Conservation (phyloP, 1,284 basidiomycete species). For the Meira nashicola region DNA sequence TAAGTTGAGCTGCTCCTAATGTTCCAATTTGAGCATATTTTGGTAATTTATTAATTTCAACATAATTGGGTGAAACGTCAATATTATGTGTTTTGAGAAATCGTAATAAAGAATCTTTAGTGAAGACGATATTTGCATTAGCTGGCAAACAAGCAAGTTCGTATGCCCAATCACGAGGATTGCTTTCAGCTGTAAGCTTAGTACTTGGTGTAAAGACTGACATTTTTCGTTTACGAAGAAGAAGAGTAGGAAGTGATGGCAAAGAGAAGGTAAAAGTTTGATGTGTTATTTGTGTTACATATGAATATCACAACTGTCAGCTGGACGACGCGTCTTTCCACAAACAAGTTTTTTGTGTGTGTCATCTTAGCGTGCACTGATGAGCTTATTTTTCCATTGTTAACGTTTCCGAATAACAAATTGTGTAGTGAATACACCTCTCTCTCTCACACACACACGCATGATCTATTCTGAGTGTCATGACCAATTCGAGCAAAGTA, state of each 20-base stretch:
- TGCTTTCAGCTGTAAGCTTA: slow-evolving; percentile 30
- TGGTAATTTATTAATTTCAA: slow-evolving; percentile 37
- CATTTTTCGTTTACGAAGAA: too few relatives aligned
- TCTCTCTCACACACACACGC: too few relatives aligned
- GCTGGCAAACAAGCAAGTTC: slow-evolving; percentile 30
- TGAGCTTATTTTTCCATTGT: background rate
- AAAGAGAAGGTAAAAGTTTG: too few relatives aligned
- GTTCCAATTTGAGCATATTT: slow-evolving; percentile 19
- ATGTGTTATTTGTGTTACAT: too few relatives aligned
- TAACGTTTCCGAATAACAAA: background rate
- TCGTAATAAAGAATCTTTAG: slow-evolving; percentile 33
- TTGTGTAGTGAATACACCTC: background rate
- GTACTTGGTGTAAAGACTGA: slow-evolving; percentile 33
- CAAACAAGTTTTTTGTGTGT: too few relatives aligned
- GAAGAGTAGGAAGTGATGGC: background rate
- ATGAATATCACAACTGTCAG: too few relatives aligned
- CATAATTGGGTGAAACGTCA: slow-evolving; percentile 39
- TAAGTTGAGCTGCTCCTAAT: background rate
- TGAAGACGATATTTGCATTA: slow-evolving; percentile 40
- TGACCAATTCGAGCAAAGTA: background rate
- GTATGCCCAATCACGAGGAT: slow-evolving; percentile 45
- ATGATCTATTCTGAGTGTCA: background rate
- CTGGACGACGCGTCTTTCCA: too few relatives aligned
- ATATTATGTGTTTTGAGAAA: slow-evolving; percentile 45
- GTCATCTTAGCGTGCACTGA: too few relatives aligned